Conservation (phyloP, 768 basidiomycete species). For the Suillus ampliporus region DNA sequence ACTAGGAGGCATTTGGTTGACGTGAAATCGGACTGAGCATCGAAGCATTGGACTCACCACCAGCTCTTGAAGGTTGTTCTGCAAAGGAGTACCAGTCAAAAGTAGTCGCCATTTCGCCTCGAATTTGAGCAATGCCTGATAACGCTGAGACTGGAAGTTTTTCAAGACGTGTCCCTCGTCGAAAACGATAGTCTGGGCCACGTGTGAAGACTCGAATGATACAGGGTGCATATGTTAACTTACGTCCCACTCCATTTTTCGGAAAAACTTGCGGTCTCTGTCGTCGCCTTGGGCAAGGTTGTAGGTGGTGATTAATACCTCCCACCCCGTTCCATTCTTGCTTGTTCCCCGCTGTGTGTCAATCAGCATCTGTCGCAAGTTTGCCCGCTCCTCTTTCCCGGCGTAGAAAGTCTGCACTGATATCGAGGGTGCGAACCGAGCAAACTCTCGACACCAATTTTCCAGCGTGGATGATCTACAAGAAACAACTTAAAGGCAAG, state of each 20-base stretch:
- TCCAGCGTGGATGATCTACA: constrained; percentile 91
- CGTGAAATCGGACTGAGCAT: constrained; percentile 11
- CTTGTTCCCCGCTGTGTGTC: constrained; percentile 58
- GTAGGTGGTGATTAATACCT: constrained; percentile 96
- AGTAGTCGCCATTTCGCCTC: constrained; percentile 89
- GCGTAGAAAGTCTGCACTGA: constrained; percentile 93
- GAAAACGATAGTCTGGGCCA: constrained; percentile 81
- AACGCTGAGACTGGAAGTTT: constrained; percentile 97
- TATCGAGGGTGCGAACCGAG: constrained; percentile 86
- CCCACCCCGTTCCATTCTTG: constrained; percentile 69
- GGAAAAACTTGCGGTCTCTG: constrained; percentile 92
- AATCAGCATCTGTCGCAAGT: constrained; percentile 72
- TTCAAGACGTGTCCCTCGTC: constrained; percentile 98
- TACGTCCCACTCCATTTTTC: constrained; percentile 91
- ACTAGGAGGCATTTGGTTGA: constrained; percentile 53
- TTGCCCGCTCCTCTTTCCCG: constrained; percentile 81
- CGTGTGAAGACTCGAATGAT: not conserved
- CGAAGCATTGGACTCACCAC: constrained; percentile 59
- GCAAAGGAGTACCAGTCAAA: constrained; percentile 94
- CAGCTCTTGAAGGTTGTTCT: constrained; percentile 89
- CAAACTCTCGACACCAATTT: constrained; percentile 98
- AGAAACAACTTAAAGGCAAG: constrained; percentile 7
- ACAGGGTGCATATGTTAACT: constrained; percentile 36
- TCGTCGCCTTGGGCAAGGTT: constrained; percentile 89
- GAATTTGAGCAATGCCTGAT: constrained; percentile 85